Evolutionary conservation across 768 basidiomycete species (phyloP), one percentile per base, ranked within the genome.

Genomic region (Tubosaeta sp.): DNA sequence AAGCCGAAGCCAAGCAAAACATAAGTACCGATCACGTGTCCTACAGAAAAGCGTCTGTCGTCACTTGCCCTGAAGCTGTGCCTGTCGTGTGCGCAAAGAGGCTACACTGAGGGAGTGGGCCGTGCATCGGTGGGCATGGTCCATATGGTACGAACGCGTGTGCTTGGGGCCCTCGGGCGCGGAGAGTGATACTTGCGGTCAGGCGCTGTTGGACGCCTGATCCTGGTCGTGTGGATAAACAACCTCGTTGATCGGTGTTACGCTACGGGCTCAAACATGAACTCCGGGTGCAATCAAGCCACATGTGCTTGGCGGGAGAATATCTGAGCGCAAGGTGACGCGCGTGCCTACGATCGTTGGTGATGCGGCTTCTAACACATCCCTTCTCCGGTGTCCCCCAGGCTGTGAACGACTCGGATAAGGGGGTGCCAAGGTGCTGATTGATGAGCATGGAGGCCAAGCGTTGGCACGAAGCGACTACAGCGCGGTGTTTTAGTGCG

Each of bases 391-490:
- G 58, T 26, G 46, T 41, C 16, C 26, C 34, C n/a, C 27, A 19
- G 39, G 39, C 19, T 44, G 29, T 44, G 42, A 43, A 43, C 6
- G 26, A 26, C 14, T 27, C 27, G 14, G 43, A 29, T 43, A 44
- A 44, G 43, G 27, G 12, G 43, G 29, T 12, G 43, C 43, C 43
- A 29, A 29, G 39, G 51, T 47, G 6, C 11, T 52, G 60, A 59
- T 56, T 33, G 54, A 65, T 59, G 43, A 48, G 25, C 54, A 59
- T 46, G 59, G 54, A 56, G 51, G 54, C 43, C 29, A 31, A n/a
- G 43, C n/a, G 14, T 43, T n/a, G 43, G 43, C 27, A 9, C 27
- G 43, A 29, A 43, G 43, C 43, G 27, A 17, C n/a, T n/a, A 31
- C 16, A 43, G 29, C 41, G 41, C 41, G 41, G 25, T 26, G 19